A percentile compares a stretch with the other conserved stretches of the same genome.
Conservation (phyloP, 495 filamentous ascomycete genomes). For the Penicillium atrosanguineum region DNA sequence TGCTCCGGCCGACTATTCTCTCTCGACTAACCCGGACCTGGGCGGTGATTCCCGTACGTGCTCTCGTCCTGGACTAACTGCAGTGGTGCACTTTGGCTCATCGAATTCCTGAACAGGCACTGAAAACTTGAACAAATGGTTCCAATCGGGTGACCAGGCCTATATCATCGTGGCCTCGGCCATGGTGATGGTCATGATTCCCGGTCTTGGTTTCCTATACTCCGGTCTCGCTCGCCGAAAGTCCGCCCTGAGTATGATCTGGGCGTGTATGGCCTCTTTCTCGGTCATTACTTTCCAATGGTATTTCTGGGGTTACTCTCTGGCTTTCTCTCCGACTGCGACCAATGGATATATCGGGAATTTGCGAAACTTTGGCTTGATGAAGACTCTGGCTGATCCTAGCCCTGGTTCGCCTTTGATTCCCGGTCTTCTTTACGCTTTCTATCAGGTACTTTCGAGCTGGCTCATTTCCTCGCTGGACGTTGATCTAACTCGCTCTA, state of each 20-base stretch:
- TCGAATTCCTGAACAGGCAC: slow-evolving; percentile 40
- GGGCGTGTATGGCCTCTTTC: slow-evolving; percentile 64
- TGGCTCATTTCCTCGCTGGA: too few relatives aligned
- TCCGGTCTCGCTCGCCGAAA: slow-evolving; percentile 64
- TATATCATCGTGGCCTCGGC: slow-evolving; percentile 90
- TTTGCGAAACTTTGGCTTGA: slow-evolving; percentile 62
- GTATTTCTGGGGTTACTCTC: slow-evolving; percentile 74
- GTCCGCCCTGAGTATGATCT: slow-evolving; percentile 68
- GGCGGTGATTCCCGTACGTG: slow-evolving; percentile 83
- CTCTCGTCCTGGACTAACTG: background rate
- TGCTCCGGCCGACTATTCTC: slow-evolving; percentile 68
- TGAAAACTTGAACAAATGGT: slow-evolving; percentile 91
- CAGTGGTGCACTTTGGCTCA: background rate
- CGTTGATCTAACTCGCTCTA: slow-evolving; percentile 26
- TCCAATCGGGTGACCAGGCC: slow-evolving; percentile 66
- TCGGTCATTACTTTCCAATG: slow-evolving; percentile 70
- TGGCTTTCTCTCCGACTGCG: slow-evolving; percentile 63
- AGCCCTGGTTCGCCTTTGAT: slow-evolving; percentile 63
- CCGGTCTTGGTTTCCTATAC: slow-evolving; percentile 69
- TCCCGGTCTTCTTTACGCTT: slow-evolving; percentile 61
- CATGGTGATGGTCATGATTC: slow-evolving; percentile 93
- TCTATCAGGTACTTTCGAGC: slow-evolving; percentile 59
- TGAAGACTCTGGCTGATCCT: slow-evolving; percentile 60
- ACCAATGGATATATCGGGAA: slow-evolving; percentile 69
- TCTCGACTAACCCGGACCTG: slow-evolving; percentile 61